Percentiles rank a stretch among this genome's conserved stretches.
phyloP scores from a whole-genome alignment of 148 eudicot genomes.

The Pouteria glomerata region DNA sequence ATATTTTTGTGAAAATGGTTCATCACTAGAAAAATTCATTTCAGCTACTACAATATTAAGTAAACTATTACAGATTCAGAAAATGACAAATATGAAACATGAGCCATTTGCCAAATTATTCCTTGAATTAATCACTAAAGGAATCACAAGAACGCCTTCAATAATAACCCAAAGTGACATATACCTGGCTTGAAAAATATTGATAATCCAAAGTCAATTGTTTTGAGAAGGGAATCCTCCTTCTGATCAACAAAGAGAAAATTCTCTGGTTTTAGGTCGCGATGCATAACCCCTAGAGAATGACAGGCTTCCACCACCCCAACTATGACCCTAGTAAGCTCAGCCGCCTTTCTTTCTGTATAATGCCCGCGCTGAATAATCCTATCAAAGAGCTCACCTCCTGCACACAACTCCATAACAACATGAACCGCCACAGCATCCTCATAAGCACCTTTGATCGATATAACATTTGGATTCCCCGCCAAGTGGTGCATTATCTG shows the following conservation, averaged over 20 bases:
- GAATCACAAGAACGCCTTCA: not conserved
- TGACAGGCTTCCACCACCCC: slow-evolving; percentile 58
- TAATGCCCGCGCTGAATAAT: slow-evolving; percentile 55
- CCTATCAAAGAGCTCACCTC: slow-evolving; percentile 64
- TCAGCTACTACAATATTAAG: not conserved
- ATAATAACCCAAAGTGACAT: not conserved
- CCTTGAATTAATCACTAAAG: not conserved
- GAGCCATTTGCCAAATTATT: too few relatives aligned
- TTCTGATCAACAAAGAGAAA: slow-evolving; percentile 48
- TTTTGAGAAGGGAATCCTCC: slow-evolving; percentile 56
- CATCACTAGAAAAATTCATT: too few relatives aligned
- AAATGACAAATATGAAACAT: not conserved
- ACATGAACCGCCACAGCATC: slow-evolving; percentile 57
- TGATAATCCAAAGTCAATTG: slow-evolving; percentile 60
- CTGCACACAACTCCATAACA: slow-evolving; percentile 55
- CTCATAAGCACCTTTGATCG: slow-evolving; percentile 49
- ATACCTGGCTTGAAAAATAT: slow-evolving; percentile 68
- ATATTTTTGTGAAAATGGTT: too few relatives aligned
- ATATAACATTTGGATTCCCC: slow-evolving; percentile 47
- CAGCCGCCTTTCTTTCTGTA: slow-evolving; percentile 55
- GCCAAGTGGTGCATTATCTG: slow-evolving; percentile 72
- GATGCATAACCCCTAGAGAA: slow-evolving; percentile 59
- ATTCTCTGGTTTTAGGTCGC: slow-evolving; percentile 58
- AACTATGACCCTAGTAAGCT: slow-evolving; percentile 42
- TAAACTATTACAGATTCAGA: not conserved